Conservation (phyloP, 106 monocot species). For the Dendrobium chrysotoxum region DNA sequence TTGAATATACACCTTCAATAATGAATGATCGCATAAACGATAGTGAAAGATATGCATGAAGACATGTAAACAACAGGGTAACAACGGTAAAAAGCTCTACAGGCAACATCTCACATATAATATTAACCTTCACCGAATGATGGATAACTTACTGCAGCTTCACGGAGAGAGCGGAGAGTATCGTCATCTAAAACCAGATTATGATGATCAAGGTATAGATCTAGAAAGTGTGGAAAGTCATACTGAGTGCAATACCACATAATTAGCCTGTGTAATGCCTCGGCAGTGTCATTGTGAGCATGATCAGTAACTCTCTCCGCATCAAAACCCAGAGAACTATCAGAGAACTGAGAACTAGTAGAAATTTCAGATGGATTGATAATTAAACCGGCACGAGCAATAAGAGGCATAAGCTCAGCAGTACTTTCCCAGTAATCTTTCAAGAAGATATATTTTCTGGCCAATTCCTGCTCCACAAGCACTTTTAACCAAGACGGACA, state of each 20-base stretch:
- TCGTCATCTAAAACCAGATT: slow-evolving; percentile 43
- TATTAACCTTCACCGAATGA: slow-evolving; percentile 5
- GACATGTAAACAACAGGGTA: neutral
- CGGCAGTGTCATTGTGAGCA: slow-evolving; percentile 23
- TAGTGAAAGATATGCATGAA: neutral
- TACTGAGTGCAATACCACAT: slow-evolving; percentile 48
- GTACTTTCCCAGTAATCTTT: slow-evolving; percentile 71
- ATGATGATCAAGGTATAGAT: slow-evolving; percentile 80
- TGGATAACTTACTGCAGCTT: slow-evolving; percentile 72
- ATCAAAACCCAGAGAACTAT: slow-evolving; percentile 26
- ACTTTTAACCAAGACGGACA: slow-evolving; percentile 63
- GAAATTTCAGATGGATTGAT: slow-evolving; percentile 13
- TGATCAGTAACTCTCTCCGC: slow-evolving; percentile 9
- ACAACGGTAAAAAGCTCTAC: slow-evolving; percentile 1
- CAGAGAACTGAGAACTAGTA: slow-evolving; percentile 2
- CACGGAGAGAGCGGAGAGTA: slow-evolving; percentile 40
- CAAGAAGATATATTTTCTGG: slow-evolving; percentile 72
- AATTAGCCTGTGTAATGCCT: slow-evolving; percentile 68
- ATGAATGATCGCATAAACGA: neutral
- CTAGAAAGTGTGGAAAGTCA: slow-evolving; percentile 66
- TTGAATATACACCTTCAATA: neutral
- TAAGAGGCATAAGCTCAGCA: slow-evolving; percentile 53
- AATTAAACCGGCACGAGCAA: slow-evolving; percentile 58
- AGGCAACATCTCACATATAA: slow-evolving; percentile 14
- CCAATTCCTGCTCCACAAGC: slow-evolving; percentile 67